Evolutionary conservation across 2,329 filamentous ascomycete genomes (phyloP), one percentile per base, ranked within the genome.

Genomic region (Phyllosticta citriasiana): DNA sequence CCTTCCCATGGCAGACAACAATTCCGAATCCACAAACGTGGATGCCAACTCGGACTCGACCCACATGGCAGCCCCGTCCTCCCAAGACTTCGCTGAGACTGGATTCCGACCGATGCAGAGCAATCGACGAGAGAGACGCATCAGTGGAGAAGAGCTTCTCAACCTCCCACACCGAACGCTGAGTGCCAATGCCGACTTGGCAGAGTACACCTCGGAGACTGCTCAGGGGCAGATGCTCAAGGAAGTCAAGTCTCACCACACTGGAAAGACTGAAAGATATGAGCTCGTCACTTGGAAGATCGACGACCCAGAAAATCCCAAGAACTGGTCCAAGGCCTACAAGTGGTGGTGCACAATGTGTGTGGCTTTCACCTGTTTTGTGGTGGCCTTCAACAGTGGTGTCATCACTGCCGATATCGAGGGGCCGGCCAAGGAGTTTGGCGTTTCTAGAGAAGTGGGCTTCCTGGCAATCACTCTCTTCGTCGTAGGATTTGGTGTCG

Each of bases 271-370:
- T n/a, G 70, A 76, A 61, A 65, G 71, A 63, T 86, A 83, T 69
- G 83, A 86, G 62, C 76, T 89, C 9, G 85, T 89, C 35, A 88
- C 86, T 0, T 96, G 94, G 69, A 82, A 79, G 3, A 80, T 86
- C 2, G 77, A 85, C 62, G 89, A 94, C 70, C 82, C 84, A 0
- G 88, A 86, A 65, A 93, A 93, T 68, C 89, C 90, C 0, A 93
- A 93, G 79, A 94, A 93, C 73, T 94, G 88, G 88, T 84, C 82
- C 61, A 91, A 90, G 72, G 77, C 75, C 1, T 87, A 78, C 72
- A 94, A 92, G 74, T 93, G 89, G 40, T 76, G 69, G 67, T 87
- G 84, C 69, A 96, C 91, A 25, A 91, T 95, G 87, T 84, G 90
- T 16, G 89, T 96, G 0, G 88, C 91, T 0, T 33, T 77, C 0